These are phyloP conservation scores for Arachis stenosperma DNA, from an alignment of 306 rosid species.

Conservation along the genomic window DNA sequence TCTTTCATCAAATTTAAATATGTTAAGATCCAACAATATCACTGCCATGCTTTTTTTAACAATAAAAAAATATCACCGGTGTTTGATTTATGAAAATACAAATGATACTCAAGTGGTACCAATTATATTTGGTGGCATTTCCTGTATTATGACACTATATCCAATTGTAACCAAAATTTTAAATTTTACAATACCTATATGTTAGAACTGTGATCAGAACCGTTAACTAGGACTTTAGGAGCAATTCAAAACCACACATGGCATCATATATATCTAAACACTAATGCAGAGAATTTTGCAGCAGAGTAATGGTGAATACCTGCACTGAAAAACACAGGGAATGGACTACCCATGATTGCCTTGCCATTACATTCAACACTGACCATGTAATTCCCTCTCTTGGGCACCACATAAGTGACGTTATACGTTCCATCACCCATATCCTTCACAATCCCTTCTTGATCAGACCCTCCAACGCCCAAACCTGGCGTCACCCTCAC, in stretches of 20 bases:
- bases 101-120: not conserved
- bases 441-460: conserved; percentile 94
- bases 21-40: not conserved
- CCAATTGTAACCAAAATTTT: too few relatives aligned
- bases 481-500: conserved; percentile 82
- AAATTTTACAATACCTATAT: too few relatives aligned
- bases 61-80: not conserved
- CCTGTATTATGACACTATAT: not conserved
- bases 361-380: conserved; percentile 85
- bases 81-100: too few relatives aligned
- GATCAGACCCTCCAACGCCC: conserved; percentile 96
- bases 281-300: not conserved
- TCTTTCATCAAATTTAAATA: not conserved
- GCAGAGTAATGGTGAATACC: conserved; percentile 51
- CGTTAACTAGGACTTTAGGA: not conserved
- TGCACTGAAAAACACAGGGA: conserved; percentile 99
- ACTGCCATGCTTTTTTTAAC: not conserved
- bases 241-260: conserved; percentile 24
- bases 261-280: conserved; percentile 10
- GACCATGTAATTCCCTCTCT: conserved; percentile 98
- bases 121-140: not conserved
- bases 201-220: not conserved
- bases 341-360: conserved; percentile 95
- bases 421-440: conserved; percentile 93
- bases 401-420: conserved; percentile 90